These are phyloP conservation scores for Bruguiera hainesii DNA, from an alignment of 441 rosid genomes.

Conservation along the genomic window DNA sequence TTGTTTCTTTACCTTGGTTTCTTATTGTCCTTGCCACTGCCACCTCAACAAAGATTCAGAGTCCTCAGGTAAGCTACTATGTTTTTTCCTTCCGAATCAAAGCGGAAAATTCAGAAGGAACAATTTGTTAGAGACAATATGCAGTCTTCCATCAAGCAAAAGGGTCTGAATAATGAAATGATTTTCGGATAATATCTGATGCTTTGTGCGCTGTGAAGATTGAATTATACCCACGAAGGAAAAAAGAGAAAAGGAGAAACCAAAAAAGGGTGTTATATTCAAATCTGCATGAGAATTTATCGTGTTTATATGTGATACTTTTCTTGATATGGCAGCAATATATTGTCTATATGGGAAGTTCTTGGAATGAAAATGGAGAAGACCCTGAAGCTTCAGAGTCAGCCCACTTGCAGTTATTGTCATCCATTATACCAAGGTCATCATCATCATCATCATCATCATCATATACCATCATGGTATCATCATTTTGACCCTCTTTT, in stretches of 20 bases:
- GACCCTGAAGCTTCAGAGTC: slow-evolving; percentile 31
- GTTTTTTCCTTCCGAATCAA: neutral
- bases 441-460: neutral
- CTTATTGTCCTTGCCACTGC: slow-evolving; percentile 5
- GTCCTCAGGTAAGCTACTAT: slow-evolving; percentile 31
- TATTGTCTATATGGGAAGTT: slow-evolving; percentile 82
- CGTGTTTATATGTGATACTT: neutral
- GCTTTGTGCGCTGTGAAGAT: neutral
- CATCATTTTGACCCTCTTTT: neutral
- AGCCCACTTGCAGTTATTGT: slow-evolving; percentile 50
- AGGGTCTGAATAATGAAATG: too few relatives aligned
- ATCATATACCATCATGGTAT: neutral
- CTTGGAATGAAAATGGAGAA: slow-evolving; percentile 26
- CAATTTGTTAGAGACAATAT: too few relatives aligned
- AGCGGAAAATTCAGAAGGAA: too few relatives aligned
- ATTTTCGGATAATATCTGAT: too few relatives aligned
- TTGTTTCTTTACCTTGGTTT: slow-evolving; percentile 24
- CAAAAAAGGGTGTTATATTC: too few relatives aligned
- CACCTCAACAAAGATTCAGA: slow-evolving; percentile 27
- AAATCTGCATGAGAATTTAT: too few relatives aligned
- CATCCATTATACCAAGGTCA: slow-evolving; percentile 59
- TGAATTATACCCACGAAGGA: neutral
- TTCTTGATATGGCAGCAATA: slow-evolving; percentile 36
- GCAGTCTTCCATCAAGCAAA: neutral
- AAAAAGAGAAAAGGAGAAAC: too few relatives aligned